A percentile compares a stretch with the other conserved stretches of the same genome.
phyloP scores from a whole-genome alignment of 1,139 yeast genomes.

The Candida neerlandica region DNA sequence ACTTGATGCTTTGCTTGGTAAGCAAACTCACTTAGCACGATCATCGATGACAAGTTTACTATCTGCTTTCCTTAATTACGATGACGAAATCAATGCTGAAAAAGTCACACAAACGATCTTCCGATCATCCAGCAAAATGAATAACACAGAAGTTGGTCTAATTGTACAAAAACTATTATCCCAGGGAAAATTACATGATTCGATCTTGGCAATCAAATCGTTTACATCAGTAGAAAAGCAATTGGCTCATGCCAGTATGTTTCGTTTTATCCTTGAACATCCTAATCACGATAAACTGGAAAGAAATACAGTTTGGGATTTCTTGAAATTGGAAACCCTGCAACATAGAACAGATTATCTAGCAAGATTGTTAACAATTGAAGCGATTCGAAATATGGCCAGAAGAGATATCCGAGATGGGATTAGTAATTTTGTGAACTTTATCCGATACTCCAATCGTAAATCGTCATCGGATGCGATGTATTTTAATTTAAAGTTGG shows the following conservation, averaged over 20 bases:
- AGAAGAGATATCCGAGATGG: not conserved
- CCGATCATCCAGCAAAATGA: slow-evolving; percentile 24
- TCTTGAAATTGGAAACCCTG: not conserved
- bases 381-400: not conserved
- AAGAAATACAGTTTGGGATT: not conserved
- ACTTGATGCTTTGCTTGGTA: slow-evolving; percentile 24
- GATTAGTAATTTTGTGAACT: slow-evolving; percentile 3
- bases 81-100: slow-evolving; percentile 33
- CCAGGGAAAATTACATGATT: slow-evolving; percentile 26
- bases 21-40: slow-evolving; percentile 34
- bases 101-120: slow-evolving; percentile 33
- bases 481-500: slow-evolving; percentile 5
- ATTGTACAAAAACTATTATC: slow-evolving; percentile 31
- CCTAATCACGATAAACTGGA: slow-evolving; percentile 2
- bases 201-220: slow-evolving; percentile 23
- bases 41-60: slow-evolving; percentile 39
- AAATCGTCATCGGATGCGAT: not conserved
- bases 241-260: slow-evolving; percentile 27
- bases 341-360: not conserved
- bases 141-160: slow-evolving; percentile 27
- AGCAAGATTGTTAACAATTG: not conserved
- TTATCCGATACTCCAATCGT: not conserved
- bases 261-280: slow-evolving; percentile 17
- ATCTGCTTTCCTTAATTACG: slow-evolving; percentile 28
- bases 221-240: slow-evolving; percentile 17